Conservation (phyloP, 768 basidiomycete species). For the Pleurotus eryngii region DNA sequence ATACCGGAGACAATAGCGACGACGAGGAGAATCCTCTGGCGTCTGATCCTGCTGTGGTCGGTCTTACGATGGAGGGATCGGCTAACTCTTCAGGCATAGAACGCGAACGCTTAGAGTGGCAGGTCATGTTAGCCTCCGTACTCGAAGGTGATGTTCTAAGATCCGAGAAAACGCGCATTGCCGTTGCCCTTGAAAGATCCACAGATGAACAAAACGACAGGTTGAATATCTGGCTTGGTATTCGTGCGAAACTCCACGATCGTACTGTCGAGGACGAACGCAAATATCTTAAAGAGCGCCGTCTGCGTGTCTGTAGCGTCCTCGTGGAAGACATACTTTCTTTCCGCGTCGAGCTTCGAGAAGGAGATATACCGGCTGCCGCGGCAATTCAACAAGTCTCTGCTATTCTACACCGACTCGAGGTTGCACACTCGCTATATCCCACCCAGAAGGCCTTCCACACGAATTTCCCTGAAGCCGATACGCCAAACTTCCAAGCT, state of each 20-base stretch:
- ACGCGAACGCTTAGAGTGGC: conserved; percentile 89
- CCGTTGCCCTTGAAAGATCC: conserved; percentile 68
- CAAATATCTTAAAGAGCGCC: conserved; percentile 75
- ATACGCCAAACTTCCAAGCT: conserved; percentile 64
- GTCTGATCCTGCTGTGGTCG: conserved; percentile 61
- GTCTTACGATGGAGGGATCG: conserved; percentile 45
- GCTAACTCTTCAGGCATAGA: conserved; percentile 28
- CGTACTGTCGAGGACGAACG: conserved; percentile 81
- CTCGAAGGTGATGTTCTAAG: conserved; percentile 92
- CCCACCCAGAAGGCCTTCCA: conserved; percentile 80
- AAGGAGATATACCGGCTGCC: conserved; percentile 32
- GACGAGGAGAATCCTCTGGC: conserved; percentile 59
- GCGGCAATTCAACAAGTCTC: conserved; percentile 59
- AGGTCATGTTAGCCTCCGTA: conserved; percentile 91
- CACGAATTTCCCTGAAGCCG: conserved; percentile 70
- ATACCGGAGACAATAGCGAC: conserved; percentile 75
- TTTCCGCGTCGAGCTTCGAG: conserved; percentile 59
- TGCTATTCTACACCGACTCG: conserved; percentile 67
- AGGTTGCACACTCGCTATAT: conserved; percentile 83
- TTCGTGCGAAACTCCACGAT: conserved; percentile 83
- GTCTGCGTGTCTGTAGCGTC: conserved; percentile 75
- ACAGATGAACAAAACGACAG: conserved; percentile 69
- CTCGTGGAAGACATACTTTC: conserved; percentile 80
- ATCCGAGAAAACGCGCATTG: conserved; percentile 92
- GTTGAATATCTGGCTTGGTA: conserved; percentile 82